Evolutionary conservation across 805 yeast species (phyloP).

Genomic region (Nakazawaea populi): DNA sequence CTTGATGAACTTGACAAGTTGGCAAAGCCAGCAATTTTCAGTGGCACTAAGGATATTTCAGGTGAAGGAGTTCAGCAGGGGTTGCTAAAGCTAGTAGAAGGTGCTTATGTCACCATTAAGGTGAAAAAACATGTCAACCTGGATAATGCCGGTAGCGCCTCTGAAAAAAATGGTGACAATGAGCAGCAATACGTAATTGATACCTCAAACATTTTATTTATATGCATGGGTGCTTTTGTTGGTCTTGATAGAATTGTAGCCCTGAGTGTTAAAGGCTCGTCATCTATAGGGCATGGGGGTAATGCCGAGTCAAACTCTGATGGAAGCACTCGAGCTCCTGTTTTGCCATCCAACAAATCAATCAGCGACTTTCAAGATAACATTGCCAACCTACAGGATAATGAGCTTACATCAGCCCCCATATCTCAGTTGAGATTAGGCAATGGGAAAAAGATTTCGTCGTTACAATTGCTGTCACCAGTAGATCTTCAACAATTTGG

Average conservation of each 20-base stretch:
- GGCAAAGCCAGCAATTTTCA: conserved; percentile 39
- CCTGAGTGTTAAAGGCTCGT: conserved; percentile 26
- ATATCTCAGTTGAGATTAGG: conserved; percentile 30
- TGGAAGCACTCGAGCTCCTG: too few species aligned
- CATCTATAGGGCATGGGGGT: conserved; percentile 1
- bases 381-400: background rate
- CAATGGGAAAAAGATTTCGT: conserved; percentile 31
- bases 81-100: conserved; percentile 49
- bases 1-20: conserved; percentile 56
- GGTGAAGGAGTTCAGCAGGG: conserved; percentile 68
- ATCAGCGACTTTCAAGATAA: background rate
- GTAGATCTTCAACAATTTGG: conserved; percentile 48
- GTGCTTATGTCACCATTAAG: conserved; percentile 43
- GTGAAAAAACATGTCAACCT: conserved; percentile 17
- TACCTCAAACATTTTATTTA: conserved; percentile 50
- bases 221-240: conserved; percentile 58
- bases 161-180: conserved; percentile 4
- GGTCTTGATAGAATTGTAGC: conserved; percentile 47
- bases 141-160: conserved; percentile 6
- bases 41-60: conserved; percentile 50
- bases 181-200: conserved; percentile 42
- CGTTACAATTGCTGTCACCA: conserved; percentile 41
- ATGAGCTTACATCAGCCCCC: conserved; percentile 15
- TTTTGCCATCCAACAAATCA: background rate
- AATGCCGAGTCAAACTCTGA: too few species aligned